Conservation (phyloP, 345 rosid species). For the Boechera divaricarpa region DNA sequence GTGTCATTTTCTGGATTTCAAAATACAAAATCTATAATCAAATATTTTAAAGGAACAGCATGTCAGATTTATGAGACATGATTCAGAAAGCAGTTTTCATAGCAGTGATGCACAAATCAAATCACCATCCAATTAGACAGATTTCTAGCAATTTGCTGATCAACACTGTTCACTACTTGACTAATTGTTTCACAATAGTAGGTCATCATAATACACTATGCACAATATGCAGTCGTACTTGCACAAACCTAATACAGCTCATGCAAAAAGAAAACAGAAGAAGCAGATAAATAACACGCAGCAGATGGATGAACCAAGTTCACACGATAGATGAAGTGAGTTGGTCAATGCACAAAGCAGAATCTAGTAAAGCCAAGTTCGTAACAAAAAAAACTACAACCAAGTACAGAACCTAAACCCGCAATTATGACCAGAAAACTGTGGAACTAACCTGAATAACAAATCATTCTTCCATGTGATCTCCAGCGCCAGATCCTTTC, state of each 20-base stretch:
- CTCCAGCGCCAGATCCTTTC: constrained; percentile 51
- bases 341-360: not conserved
- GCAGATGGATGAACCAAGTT: not conserved
- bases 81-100: not conserved
- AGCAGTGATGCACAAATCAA: not conserved
- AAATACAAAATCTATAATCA: not conserved
- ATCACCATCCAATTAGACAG: not conserved
- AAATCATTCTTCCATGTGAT: constrained; percentile 44
- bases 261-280: constrained; percentile 3
- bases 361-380: constrained; percentile 1
- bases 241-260: not conserved
- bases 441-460: constrained; percentile 17
- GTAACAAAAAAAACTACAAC: not conserved
- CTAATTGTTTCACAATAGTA: not conserved
- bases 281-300: not conserved
- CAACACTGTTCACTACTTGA: not conserved
- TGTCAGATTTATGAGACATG: not conserved
- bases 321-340: not conserved
- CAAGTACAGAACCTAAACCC: not conserved
- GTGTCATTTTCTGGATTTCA: not conserved
- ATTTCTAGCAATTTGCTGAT: not conserved
- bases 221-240: not conserved
- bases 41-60: not conserved
- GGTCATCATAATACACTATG: not conserved
- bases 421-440: not conserved